Percentiles rank a stretch among this genome's conserved stretches.
phyloP scores from a whole-genome alignment of 495 filamentous ascomycete genomes.

The Talaromyces ruber region DNA sequence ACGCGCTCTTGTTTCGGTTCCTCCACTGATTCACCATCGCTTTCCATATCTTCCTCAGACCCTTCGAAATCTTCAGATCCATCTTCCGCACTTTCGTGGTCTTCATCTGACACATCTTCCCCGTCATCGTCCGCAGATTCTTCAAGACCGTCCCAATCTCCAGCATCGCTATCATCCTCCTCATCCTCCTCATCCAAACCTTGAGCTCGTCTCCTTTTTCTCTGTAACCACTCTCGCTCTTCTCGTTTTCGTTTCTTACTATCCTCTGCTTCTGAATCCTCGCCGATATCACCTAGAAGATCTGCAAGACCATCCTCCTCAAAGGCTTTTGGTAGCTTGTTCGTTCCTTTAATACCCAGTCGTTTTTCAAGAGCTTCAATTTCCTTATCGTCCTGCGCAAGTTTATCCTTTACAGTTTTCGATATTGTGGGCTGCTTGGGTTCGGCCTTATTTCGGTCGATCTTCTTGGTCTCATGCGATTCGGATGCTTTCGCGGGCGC shows the following conservation, averaged over 20 bases:
- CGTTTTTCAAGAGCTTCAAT: slow-evolving; percentile 86
- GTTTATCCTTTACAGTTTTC: slow-evolving; percentile 50
- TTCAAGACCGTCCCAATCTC: slow-evolving; percentile 3
- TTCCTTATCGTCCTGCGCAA: slow-evolving; percentile 70
- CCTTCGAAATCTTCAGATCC: slow-evolving; percentile 11
- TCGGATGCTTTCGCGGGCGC: slow-evolving; percentile 24
- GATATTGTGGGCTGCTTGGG: slow-evolving; percentile 36
- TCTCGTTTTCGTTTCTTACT: slow-evolving; percentile 46
- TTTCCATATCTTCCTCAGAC: slow-evolving; percentile 10
- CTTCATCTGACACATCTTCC: not conserved
- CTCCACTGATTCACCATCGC: slow-evolving; percentile 18
- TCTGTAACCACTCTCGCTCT: slow-evolving; percentile 48
- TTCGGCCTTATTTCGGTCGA: slow-evolving; percentile 15
- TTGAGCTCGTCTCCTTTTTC: slow-evolving; percentile 59
- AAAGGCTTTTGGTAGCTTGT: slow-evolving; percentile 62
- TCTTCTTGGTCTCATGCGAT: slow-evolving; percentile 30
- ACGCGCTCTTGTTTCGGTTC: slow-evolving; percentile 27
- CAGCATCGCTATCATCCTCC: slow-evolving; percentile 21
- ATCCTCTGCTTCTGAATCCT: slow-evolving; percentile 36
- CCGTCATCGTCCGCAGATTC: not conserved
- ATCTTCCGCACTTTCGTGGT: not conserved
- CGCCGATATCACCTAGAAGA: slow-evolving; percentile 62
- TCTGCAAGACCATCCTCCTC: slow-evolving; percentile 81
- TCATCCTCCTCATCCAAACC: slow-evolving; percentile 24
- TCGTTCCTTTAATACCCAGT: slow-evolving; percentile 74